Percentiles rank a stretch among this genome's conserved stretches.
Evolutionary conservation across 2,329 filamentous ascomycete species (phyloP).

Genomic region (Aspergillus quadrilineatus): DNA sequence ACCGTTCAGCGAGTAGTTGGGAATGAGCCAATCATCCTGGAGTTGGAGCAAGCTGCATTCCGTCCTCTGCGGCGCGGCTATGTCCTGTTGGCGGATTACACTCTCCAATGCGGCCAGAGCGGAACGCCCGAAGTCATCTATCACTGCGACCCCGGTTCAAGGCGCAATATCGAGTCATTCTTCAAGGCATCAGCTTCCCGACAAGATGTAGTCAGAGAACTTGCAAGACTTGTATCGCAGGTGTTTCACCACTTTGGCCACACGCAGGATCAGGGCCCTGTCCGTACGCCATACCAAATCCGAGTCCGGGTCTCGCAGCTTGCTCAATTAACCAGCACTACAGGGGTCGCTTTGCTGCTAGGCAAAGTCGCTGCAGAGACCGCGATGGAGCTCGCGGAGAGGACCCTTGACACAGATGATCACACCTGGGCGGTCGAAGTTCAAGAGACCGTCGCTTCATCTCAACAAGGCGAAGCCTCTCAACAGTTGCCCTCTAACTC

Average conservation of each 20-base stretch:
- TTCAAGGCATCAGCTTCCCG: slow-evolving; percentile 29
- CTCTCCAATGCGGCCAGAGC: slow-evolving; percentile 30
- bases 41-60: slow-evolving; percentile 19
- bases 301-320: slow-evolving; percentile 29
- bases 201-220: slow-evolving; percentile 33
- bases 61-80: slow-evolving; percentile 35
- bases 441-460: slow-evolving; percentile 32
- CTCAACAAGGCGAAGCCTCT: slow-evolving; percentile 16
- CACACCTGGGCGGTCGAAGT: slow-evolving; percentile 42
- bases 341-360: slow-evolving; percentile 31
- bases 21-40: neutral
- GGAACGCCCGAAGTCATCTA: slow-evolving; percentile 11
- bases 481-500: slow-evolving; percentile 16
- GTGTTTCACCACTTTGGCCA: slow-evolving; percentile 36
- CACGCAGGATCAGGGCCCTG: slow-evolving; percentile 22
- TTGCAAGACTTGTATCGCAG: slow-evolving; percentile 36
- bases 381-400: slow-evolving; percentile 43
- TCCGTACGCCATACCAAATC: slow-evolving; percentile 26
- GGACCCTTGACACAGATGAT: slow-evolving; percentile 37
- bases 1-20: slow-evolving; percentile 27
- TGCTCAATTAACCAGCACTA: slow-evolving; percentile 19
- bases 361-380: slow-evolving; percentile 39
- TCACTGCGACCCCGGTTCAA: slow-evolving; percentile 17
- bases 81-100: slow-evolving; percentile 31
- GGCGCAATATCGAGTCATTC: slow-evolving; percentile 30